Evolutionary conservation across 176 grass and related monocot genomes (phyloP), one percentile per base, ranked within the genome.

Genomic region (Miscanthus lutarioriparius): DNA sequence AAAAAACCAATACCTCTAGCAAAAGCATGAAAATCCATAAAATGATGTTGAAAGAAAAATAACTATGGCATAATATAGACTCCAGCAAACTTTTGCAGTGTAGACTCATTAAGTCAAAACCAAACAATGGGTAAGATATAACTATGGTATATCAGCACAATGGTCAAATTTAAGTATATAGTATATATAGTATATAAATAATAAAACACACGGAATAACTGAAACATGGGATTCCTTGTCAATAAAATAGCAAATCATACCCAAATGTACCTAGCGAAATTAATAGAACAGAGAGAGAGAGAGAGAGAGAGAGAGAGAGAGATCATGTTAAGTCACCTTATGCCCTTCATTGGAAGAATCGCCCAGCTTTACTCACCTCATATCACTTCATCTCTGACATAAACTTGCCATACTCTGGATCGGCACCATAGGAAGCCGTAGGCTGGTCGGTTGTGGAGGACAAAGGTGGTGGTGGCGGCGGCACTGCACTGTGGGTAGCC

Each of bases 381-480:
- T 67, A 89, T 99, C 87, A 99, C 86, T 99, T 99, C 91, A 99
- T 92, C 88, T 96, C 93, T 80, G 89, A 91, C 91, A 96, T 94
- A 86, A 92, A 96, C 67, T 94, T 99, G 27, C 94, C 90, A 68
- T 96, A 99, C 61, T 99, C 96, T 45, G 83, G 77, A 82, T 99
- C 91, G 47, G 89, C 80, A 59, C 91, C 85, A 76, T 86, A 90
- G 7, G 68, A 68, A 61, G 78, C 28, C 63, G 66, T 30, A 69
- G 88, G 86, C 45, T 84, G 91, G 45, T 91, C 93, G 8, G 71
- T 48, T 17, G 66, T 79, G 23, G 89, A 72, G 3, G 84, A 39
- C 48, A 76, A 75, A 73, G 85, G 89, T 15, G 85, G 87, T 9
- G 87, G 88, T 0, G 88, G 86, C 0, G 83, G 89, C 2, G 80